Evolutionary conservation across 164 flowering plant genomes (phyloP), one percentile per base, ranked within the genome.

Genomic region (Sextonia rubra): DNA sequence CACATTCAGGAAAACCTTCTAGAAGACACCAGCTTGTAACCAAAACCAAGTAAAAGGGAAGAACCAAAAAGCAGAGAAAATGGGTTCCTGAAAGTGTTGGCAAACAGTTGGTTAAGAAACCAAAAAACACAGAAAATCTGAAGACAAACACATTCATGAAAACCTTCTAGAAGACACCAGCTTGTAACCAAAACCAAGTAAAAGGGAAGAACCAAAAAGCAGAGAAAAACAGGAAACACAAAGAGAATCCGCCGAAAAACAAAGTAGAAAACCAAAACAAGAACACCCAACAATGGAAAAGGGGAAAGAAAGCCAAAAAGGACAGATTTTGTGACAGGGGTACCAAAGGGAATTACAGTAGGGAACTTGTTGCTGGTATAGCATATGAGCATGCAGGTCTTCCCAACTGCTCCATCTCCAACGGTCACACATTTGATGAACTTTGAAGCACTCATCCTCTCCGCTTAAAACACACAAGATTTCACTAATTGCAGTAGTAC

Each of bases 341-440:
- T 23, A 26, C 48, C 49, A 7, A 55, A 62, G 77, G 17, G 60
- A 69, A 90, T 84, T 77, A 93, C 98, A 80, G 94, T 89, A 0
- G 98, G 98, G 75, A 94, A 94, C 87, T 91, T 94, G 97, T 94
- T 92, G 77, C 96, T 92, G 60, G 98, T 94, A 80, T 94, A 94
- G 73, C 96, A 94, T 68, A 94, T 94, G 84, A 92, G 97, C 98
- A 94, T 89, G 83, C 97, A 94, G 44, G 97, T 91, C 73, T 91
- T 91, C 48, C 98, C 97, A 74, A 94, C 97, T 77, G 98, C 98
- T 72, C 98, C 98, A 88, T 94, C 98, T 72, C 98, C 98, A 27
- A 94, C 98, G 3, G 98, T 92, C 0, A 94, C 98, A 89, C 98
- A 94, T 84, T 94, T 94, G 24, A 94, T 92, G 90, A 92, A 94